A percentile compares a stretch with the other conserved stretches of the same genome.
phyloP scores from a whole-genome alignment of 495 filamentous ascomycete genomes.

The Aspergillus affinis region DNA sequence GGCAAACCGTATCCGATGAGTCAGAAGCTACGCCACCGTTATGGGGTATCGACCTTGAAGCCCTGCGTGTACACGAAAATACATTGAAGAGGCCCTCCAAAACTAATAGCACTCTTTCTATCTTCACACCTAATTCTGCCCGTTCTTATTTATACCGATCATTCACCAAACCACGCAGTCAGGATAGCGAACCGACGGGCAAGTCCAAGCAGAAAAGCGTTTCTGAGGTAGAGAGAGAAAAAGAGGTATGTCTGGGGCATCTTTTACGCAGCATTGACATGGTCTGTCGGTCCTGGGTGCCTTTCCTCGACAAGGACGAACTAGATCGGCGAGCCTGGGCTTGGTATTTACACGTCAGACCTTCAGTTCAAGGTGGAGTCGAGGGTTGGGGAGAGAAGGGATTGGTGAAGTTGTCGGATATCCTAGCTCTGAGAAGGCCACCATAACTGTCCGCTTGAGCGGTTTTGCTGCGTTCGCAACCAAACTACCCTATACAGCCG shows the following conservation, averaged over 20 bases:
- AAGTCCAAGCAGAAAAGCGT: conserved; percentile 50
- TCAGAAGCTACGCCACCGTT: conserved; percentile 46
- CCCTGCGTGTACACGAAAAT: conserved; percentile 43
- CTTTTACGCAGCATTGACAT: conserved; percentile 66
- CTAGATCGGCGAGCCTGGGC: conserved; percentile 73
- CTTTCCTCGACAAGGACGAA: conserved; percentile 54
- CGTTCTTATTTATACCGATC: conserved; percentile 41
- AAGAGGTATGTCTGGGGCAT: conserved; percentile 61
- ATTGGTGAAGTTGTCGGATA: conserved; percentile 60
- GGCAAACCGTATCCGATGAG: conserved; percentile 16
- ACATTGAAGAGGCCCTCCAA: not conserved
- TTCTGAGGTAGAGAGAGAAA: conserved; percentile 1
- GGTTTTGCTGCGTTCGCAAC: not conserved
- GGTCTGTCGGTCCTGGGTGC: conserved; percentile 68
- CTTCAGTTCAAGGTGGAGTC: conserved; percentile 67
- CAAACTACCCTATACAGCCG: too few species aligned
- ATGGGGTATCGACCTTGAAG: conserved; percentile 79
- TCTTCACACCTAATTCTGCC: conserved; percentile 64
- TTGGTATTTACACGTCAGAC: conserved; percentile 76
- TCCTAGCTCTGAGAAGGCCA: conserved; percentile 60
- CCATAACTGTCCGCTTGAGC: conserved; percentile 14
- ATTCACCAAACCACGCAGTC: conserved; percentile 19
- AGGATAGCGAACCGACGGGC: conserved; percentile 1
- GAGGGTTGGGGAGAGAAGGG: conserved; percentile 83
- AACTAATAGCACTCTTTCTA: conserved; percentile 49